Evolutionary conservation across 148 eudicot genomes (phyloP), one percentile per base, ranked within the genome.

Genomic region (Cornus florida): DNA sequence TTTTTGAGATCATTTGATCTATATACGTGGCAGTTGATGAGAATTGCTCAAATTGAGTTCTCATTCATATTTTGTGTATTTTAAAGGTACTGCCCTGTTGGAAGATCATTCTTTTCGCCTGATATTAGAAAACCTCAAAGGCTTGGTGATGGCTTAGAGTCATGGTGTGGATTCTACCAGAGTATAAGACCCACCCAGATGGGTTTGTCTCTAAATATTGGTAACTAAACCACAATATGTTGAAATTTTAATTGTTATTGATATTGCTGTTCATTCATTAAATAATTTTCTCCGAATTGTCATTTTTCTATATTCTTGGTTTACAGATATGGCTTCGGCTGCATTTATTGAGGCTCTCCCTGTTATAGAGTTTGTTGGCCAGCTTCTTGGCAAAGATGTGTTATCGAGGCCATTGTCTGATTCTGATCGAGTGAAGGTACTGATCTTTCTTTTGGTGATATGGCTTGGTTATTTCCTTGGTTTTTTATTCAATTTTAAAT

Each of bases 111-210:
- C 80, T 89, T 87, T 84, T 89, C 92, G 16, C 91, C 88, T 38
- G 85, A 83, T 81, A 82, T 91, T 65, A 77, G 91, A 69, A 91
- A 70, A 70, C 91, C 92, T 66, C 88, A 89, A 50, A 78, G 86
- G 66, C 92, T 91, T 43, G 94, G 94, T 53, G 91, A 88, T 39
- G 94, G 94, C 24, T 85, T 91, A 64, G 91, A 91, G 76, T 89
- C 94, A 70, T 91, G 94, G 94, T 83, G 91, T 83, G 94, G 94
- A 43, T 91, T 91, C 75, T 91, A 91, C 79, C 94, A 91, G 82
- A 91, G 94, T 79, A 87, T 91, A 31, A 86, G 92, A 74, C 94
- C 94, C 13, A 91, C 94, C 41, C 94, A 89, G 81, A 91, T 91
- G 94, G 94, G 94, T 23, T 84, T 91, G 78, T 91, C 94, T 67